Evolutionary conservation across 768 basidiomycete genomes (phyloP).

Genomic region (Agrocybe pediades): DNA sequence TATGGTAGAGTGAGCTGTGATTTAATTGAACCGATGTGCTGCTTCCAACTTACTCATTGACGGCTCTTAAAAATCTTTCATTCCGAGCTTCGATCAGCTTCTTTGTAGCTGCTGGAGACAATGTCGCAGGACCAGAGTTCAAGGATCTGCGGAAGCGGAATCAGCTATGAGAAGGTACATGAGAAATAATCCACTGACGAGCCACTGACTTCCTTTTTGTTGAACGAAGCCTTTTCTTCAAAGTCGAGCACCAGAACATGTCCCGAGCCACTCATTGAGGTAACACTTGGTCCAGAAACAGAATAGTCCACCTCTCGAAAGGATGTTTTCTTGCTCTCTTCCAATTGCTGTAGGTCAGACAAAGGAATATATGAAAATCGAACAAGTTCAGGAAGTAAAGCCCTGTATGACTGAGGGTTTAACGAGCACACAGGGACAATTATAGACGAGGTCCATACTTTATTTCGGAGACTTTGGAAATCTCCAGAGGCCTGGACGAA

Average conservation of each 20-base stretch:
- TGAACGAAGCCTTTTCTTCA: conserved; percentile 29
- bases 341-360: conserved; percentile 59
- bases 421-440: background rate
- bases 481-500: conserved; percentile 67
- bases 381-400: conserved; percentile 79
- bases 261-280: conserved; percentile 22
- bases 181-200: conserved; percentile 10
- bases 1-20: no score
- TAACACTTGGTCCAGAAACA: conserved; percentile 49
- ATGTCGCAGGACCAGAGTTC: conserved; percentile 32
- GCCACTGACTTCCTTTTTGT: conserved; percentile 33
- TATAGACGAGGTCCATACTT: conserved; percentile 57
- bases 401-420: conserved; percentile 32
- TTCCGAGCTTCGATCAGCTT: conserved; percentile 76
- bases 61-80: conserved; percentile 59
- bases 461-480: conserved; percentile 78
- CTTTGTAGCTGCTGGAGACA: conserved; percentile 61
- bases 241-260: conserved; percentile 51
- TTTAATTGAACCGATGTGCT: no score
- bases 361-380: conserved; percentile 80
- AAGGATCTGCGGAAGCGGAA: conserved; percentile 17
- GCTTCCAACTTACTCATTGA: conserved; percentile 67
- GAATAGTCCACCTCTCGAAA: conserved; percentile 24
- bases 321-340: conserved; percentile 10
- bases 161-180: conserved; percentile 6